Evolutionary conservation across 495 filamentous ascomycete species (phyloP).

Genomic region (Glutinoglossum americanum): DNA sequence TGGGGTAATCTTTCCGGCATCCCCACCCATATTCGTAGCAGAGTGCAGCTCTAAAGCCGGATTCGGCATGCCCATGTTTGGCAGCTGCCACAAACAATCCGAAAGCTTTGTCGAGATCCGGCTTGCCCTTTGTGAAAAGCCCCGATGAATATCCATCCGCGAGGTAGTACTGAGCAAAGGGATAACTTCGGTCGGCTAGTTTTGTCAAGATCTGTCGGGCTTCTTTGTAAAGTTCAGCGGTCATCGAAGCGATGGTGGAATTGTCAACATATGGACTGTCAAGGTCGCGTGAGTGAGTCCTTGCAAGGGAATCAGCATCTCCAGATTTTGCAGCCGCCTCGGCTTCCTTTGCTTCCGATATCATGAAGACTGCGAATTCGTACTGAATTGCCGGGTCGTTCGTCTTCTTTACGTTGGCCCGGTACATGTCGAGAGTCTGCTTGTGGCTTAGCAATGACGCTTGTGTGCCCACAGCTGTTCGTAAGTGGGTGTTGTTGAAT

Average conservation of each 20-base stretch:
- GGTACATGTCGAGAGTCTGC: conserved; percentile 93
- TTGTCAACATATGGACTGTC: conserved; percentile 20
- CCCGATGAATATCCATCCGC: conserved; percentile 87
- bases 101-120: conserved; percentile 79
- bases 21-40: conserved; percentile 99
- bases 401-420: conserved; percentile 88
- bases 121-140: conserved; percentile 77
- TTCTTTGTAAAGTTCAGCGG: conserved; percentile 58
- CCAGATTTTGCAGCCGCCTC: conserved; percentile 21
- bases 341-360: conserved; percentile 58
- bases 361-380: conserved; percentile 86
- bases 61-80: conserved; percentile 95
- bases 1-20: conserved; percentile 62
- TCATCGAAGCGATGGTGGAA: conserved; percentile 19
- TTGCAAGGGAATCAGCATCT: conserved; percentile 18
- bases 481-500: conserved; percentile 57
- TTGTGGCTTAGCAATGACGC: conserved; percentile 74
- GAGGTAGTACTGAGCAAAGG: conserved; percentile 94
- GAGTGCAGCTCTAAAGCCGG: conserved; percentile 76
- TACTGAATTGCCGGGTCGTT: conserved; percentile 76
- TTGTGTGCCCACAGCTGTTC: conserved; percentile 60
- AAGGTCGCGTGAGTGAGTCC: conserved; percentile 21
- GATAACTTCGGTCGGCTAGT: conserved; percentile 67
- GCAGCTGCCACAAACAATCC: conserved; percentile 78
- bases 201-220: conserved; percentile 73